Evolutionary conservation across 2,329 filamentous ascomycete species (phyloP).

Genomic region (Colletotrichum gigasporum): DNA sequence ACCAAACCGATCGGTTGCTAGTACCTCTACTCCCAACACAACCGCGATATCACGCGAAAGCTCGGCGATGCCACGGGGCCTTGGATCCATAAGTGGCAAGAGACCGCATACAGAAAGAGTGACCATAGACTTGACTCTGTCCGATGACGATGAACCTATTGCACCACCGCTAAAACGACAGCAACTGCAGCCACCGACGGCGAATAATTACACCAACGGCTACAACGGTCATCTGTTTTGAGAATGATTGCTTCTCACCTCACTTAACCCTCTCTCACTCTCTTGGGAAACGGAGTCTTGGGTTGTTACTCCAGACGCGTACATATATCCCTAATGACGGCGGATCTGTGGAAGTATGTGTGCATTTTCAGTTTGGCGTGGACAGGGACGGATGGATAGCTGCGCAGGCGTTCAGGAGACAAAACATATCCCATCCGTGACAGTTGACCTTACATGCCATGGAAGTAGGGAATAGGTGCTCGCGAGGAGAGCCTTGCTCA

Average conservation of each 20-base stretch:
- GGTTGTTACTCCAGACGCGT: constrained; percentile 4
- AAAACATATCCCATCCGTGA: constrained; percentile 15
- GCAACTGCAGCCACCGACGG: constrained; percentile 34
- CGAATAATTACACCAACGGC: constrained; percentile 20
- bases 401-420: constrained; percentile 28
- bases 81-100: constrained; percentile 53
- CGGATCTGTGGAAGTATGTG: constrained; percentile 14
- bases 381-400: constrained; percentile 23
- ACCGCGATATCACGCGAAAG: constrained; percentile 48
- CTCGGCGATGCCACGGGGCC: constrained; percentile 46
- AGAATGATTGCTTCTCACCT: background rate
- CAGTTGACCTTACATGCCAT: constrained; percentile 2
- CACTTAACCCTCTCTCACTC: background rate
- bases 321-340: constrained; percentile 16
- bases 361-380: constrained; percentile 25
- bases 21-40: constrained; percentile 47
- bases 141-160: constrained; percentile 64
- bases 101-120: constrained; percentile 58
- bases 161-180: constrained; percentile 59
- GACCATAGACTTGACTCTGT: constrained; percentile 65
- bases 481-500: constrained; percentile 3
- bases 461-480: background rate
- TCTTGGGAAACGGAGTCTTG: background rate
- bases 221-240: constrained; percentile 16
- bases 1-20: constrained; percentile 46